Conservation (phyloP, 164 flowering plant species). For the Cinnamomum chago region DNA sequence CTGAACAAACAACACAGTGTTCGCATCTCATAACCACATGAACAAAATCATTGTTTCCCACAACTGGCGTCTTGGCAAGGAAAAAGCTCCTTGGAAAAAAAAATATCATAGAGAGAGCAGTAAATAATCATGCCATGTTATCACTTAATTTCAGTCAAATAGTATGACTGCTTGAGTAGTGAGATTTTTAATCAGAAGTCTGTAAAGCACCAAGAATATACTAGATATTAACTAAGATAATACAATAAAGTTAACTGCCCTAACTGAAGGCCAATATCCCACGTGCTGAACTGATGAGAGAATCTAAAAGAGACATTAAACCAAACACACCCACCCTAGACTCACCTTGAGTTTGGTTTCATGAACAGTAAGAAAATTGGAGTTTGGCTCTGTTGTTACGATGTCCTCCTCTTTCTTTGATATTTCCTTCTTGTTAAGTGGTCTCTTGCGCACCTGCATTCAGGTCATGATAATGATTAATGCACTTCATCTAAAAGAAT, state of each 20-base stretch:
- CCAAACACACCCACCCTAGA: neutral
- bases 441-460: slow-evolving; percentile 86
- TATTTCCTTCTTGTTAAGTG: slow-evolving; percentile 72
- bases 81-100: neutral
- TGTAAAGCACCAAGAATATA: neutral
- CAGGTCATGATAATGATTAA: slow-evolving; percentile 4
- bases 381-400: slow-evolving; percentile 45
- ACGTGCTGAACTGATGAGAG: neutral
- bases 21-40: neutral
- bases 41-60: neutral
- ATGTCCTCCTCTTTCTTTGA: slow-evolving; percentile 83
- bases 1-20: neutral
- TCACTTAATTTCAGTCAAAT: neutral
- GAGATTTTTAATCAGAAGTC: neutral
- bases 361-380: slow-evolving; percentile 70
- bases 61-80: neutral
- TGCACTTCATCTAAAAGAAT: neutral
- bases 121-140: neutral
- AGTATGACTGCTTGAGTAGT: neutral
- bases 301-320: neutral
- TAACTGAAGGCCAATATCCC: neutral
- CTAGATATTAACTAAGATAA: neutral
- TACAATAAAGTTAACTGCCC: neutral
- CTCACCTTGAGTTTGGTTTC: slow-evolving; percentile 88
- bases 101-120: neutral